Evolutionary conservation across 441 rosid species (phyloP), one percentile per base, ranked within the genome.

Genomic region (Populus hybrid): DNA sequence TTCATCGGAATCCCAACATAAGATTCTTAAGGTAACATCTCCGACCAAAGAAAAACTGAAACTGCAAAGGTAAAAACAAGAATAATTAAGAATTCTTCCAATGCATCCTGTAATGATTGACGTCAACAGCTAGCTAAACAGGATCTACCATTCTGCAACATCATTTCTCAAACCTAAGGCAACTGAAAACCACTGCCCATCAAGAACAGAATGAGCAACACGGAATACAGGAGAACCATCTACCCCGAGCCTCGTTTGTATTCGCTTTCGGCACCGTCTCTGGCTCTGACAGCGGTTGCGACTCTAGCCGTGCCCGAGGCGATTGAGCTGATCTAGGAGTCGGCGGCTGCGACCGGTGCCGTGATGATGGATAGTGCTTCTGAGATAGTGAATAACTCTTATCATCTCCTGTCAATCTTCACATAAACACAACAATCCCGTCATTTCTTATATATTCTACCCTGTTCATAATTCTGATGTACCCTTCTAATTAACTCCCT

Each of bases 221-320:
- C 61, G 91, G 81, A 40, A 89, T 84, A 83, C 94, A 88, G 72
- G 90, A 84, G 21, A 86, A 82, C 94, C 97, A 89, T 81, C n/a
- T 87, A 35, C 70, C 35, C 40, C 53, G 83, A 50, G 63, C 69
- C 9, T 65, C 65, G 36, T 74, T 66, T 72, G 77, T 26, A 74
- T 78, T 53, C 71, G 80, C 46, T 74, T 86, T 87, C 9, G 87
- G 73, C 28, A 83, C 26, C 53, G 82, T 78, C 5, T 82, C 75
- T 46, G 19, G 32, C 9, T 73, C 38, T 50, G 53, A 57, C 40
- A 70, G 63, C 16, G 70, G 71, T 6, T 73, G 42, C 7, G 76
- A 74, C 21, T 14, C 53, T 5, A 81, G 66, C 36, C 77, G 71
- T 19, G 57, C 61, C 68, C 74, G 34, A 9, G 76, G 30, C 7